These are phyloP conservation scores for Escallonia rubra DNA, from an alignment of 129 eudicot genomes.

Conservation along the genomic window DNA sequence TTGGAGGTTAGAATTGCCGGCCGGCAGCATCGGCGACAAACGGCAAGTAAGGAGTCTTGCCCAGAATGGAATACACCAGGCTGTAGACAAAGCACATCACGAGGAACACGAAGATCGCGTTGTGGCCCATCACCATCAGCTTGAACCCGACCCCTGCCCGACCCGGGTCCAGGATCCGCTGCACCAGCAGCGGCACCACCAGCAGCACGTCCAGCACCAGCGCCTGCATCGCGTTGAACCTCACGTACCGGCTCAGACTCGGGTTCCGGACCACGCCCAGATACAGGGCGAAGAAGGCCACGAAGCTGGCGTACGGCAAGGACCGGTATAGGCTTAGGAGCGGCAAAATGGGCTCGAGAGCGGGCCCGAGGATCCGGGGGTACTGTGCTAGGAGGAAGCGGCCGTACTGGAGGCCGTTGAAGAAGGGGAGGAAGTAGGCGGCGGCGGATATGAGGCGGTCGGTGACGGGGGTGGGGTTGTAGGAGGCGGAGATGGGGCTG, in stretches of 20 bases:
- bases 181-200: slow-evolving; percentile 59
- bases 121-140: slow-evolving; percentile 46
- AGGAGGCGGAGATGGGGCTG: slow-evolving; percentile 34
- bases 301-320: slow-evolving; percentile 70
- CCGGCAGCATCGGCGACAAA: slow-evolving; percentile 93
- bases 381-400: slow-evolving; percentile 73
- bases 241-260: slow-evolving; percentile 47
- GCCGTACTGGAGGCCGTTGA: slow-evolving; percentile 94
- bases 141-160: slow-evolving; percentile 60
- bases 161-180: slow-evolving; percentile 60
- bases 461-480: slow-evolving; percentile 66
- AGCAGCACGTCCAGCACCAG: slow-evolving; percentile 73
- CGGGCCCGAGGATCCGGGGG: slow-evolving; percentile 51
- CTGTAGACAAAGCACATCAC: slow-evolving; percentile 58
- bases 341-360: slow-evolving; percentile 64
- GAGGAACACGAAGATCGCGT: slow-evolving; percentile 48
- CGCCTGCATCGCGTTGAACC: slow-evolving; percentile 96
- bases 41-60: slow-evolving; percentile 78
- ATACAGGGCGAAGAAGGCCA: slow-evolving; percentile 58
- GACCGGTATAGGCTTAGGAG: slow-evolving; percentile 61
- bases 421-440: slow-evolving; percentile 78
- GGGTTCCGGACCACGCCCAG: slow-evolving; percentile 69
- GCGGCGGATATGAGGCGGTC: slow-evolving; percentile 89
- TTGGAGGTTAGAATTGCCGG: slow-evolving; percentile 50
- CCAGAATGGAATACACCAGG: slow-evolving; percentile 47